Conservation (phyloP, 2,329 filamentous ascomycete genomes). For the Onygenales sp. region DNA sequence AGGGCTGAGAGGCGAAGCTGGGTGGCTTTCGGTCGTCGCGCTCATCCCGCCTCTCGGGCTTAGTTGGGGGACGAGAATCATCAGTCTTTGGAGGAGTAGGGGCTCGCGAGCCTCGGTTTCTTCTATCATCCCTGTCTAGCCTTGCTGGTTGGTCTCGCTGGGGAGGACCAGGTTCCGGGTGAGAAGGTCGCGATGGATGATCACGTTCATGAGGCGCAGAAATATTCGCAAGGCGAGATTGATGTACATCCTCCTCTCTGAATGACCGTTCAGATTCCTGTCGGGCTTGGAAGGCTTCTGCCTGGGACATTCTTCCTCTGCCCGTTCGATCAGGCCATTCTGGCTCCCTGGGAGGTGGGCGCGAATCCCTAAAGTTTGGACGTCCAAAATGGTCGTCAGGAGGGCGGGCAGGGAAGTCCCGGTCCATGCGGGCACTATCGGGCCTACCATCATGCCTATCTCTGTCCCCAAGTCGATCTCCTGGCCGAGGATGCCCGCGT, state of each 20-base stretch:
- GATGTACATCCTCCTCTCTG: conserved; percentile 18
- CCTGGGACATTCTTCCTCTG: conserved; percentile 20
- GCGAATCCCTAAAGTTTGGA: conserved; percentile 25
- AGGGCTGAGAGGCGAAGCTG: conserved; percentile 17
- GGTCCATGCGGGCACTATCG: conserved; percentile 11
- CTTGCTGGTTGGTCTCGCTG: conserved; percentile 8
- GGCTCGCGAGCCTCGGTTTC: conserved; percentile 14
- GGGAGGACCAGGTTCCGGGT: conserved; percentile 3
- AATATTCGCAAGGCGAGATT: conserved; percentile 17
- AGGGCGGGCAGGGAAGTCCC: conserved; percentile 24
- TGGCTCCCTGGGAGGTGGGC: conserved; percentile 22
- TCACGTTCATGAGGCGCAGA: conserved; percentile 4
- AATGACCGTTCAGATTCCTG: conserved; percentile 6
- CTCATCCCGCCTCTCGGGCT: conserved; percentile 21
- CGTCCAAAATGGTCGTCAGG: conserved; percentile 32
- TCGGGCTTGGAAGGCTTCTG: conserved; percentile 21
- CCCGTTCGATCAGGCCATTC: conserved; percentile 30
- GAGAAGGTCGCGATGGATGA: conserved; percentile 4
- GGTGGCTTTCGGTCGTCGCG: conserved; percentile 26
- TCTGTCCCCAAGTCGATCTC: conserved; percentile 16
- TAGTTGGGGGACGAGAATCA: conserved; percentile 9
- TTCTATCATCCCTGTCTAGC: conserved; percentile 10
- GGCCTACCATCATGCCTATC: conserved; percentile 19
- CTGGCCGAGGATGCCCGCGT: conserved; percentile 27
- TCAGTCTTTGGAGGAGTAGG: conserved; percentile 9